Evolutionary conservation across 805 yeast species (phyloP).

Genomic region (Jamesozyma gamospora): DNA sequence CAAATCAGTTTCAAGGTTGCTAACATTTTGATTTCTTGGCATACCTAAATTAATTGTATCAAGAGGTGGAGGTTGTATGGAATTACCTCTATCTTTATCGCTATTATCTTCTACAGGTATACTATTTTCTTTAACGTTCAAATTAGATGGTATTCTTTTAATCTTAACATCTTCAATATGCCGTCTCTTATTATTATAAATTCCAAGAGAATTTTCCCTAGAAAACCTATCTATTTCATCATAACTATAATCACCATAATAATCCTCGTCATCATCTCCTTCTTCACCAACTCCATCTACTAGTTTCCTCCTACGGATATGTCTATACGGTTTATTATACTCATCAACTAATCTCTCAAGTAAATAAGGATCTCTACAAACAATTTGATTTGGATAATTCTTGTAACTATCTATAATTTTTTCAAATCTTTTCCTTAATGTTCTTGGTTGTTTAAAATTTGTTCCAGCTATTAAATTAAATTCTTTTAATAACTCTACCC

Average conservation of each 20-base stretch:
- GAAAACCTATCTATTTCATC: too few species aligned
- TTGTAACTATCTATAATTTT: constrained; percentile 13
- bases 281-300: background rate
- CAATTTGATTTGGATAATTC: constrained; percentile 3
- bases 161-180: too few species aligned
- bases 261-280: background rate
- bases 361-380: constrained; percentile 1
- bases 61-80: constrained; percentile 8
- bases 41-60: constrained; percentile 14
- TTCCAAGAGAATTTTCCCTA: too few species aligned
- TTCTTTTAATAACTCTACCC: constrained; percentile 19
- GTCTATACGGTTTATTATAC: constrained; percentile 6
- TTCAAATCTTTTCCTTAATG: constrained; percentile 22
- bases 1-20: too few species aligned
- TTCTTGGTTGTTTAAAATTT: constrained; percentile 23
- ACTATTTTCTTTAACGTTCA: too few species aligned
- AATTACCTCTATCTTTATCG: too few species aligned
- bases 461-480: constrained; percentile 19
- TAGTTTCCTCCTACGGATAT: constrained; percentile 4
- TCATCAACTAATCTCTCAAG: constrained; percentile 3
- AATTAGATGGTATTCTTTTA: too few species aligned
- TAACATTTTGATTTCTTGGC: too few species aligned
- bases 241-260: too few species aligned
- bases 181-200: too few species aligned
- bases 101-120: too few species aligned